These are phyloP conservation scores for Plectosphaerella plurivora DNA, from an alignment of 2,329 filamentous ascomycete species.

Conservation along the genomic window DNA sequence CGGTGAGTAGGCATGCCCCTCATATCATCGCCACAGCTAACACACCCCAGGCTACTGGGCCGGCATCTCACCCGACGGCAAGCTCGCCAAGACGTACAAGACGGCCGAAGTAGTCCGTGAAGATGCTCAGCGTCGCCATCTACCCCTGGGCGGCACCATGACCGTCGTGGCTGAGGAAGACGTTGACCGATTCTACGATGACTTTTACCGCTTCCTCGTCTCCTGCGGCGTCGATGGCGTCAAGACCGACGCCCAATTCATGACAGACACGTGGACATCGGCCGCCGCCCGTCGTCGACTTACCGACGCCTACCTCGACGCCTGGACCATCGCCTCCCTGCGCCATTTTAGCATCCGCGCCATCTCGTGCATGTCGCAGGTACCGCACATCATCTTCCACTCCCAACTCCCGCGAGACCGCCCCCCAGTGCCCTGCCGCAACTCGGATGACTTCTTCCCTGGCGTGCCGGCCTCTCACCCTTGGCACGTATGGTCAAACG, in stretches of 20 bases:
- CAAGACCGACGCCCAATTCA: conserved; percentile 92
- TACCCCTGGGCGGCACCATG: conserved; percentile 59
- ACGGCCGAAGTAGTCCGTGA: conserved; percentile 57
- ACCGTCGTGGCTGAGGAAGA: conserved; percentile 72
- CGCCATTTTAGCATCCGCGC: conserved; percentile 72
- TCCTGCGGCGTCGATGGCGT: conserved; percentile 75
- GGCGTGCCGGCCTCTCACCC: conserved; percentile 74
- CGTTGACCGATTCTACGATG: conserved; percentile 72
- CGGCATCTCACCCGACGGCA: conserved; percentile 70
- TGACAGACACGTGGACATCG: conserved; percentile 69
- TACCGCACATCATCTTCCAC: conserved; percentile 81
- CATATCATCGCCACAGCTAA: conserved; percentile 18
- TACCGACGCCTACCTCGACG: conserved; percentile 74
- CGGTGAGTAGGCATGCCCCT: conserved; percentile 15
- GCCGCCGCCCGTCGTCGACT: conserved; percentile 68
- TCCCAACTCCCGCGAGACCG: conserved; percentile 74
- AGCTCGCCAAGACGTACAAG: conserved; percentile 74
- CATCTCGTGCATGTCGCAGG: conserved; percentile 94
- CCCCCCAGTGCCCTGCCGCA: conserved; percentile 71
- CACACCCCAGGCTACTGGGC: conserved; percentile 73
- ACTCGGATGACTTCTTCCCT: conserved; percentile 91
- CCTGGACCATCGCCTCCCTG: conserved; percentile 75
- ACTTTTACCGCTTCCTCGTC: conserved; percentile 83
- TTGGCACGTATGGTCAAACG: conserved; percentile 95
- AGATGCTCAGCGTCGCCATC: conserved; percentile 38